These are phyloP conservation scores for Benincasa hispida DNA, from an alignment of 306 rosid species.

Conservation along the genomic window DNA sequence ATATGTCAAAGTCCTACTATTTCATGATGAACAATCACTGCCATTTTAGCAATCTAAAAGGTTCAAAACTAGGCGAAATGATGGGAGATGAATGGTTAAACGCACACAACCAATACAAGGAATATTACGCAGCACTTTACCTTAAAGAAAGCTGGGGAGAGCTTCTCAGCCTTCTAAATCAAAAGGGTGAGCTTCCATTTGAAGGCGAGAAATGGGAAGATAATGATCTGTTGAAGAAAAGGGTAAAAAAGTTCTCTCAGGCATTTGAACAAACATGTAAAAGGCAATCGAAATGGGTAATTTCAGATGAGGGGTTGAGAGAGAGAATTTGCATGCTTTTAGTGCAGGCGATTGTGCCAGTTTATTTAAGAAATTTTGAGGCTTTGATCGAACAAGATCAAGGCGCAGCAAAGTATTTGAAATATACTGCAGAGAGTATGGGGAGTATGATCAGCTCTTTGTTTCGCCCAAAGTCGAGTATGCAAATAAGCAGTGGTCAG, in stretches of 20 bases:
- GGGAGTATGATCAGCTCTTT: constrained; percentile 45
- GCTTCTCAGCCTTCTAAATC: constrained; percentile 23
- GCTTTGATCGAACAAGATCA: constrained; percentile 41
- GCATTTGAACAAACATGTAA: constrained; percentile 46
- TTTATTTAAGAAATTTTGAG: constrained; percentile 36
- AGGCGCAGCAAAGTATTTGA: constrained; percentile 30
- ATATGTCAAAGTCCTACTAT: constrained; percentile 45
- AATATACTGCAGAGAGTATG: constrained; percentile 36
- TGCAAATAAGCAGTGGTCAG: constrained; percentile 14
- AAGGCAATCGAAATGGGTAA: constrained; percentile 59
- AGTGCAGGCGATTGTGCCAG: constrained; percentile 56
- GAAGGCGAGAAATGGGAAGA: constrained; percentile 3
- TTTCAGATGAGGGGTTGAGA: constrained; percentile 41
- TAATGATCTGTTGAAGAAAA: constrained; percentile 28
- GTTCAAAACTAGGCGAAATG: constrained; percentile 50
- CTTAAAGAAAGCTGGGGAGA: constrained; percentile 72
- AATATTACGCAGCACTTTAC: constrained; percentile 65
- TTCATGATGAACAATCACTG: constrained; percentile 96
- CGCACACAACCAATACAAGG: constrained; percentile 70
- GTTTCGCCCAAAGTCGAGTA: constrained; percentile 35
- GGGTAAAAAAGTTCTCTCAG: constrained; percentile 40
- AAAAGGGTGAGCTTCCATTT: constrained; percentile 23
- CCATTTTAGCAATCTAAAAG: constrained; percentile 52
- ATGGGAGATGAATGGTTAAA: constrained; percentile 80
- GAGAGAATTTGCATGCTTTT: constrained; percentile 39